A percentile compares a stretch with the other conserved stretches of the same genome.
Conservation (phyloP, 179 eudicot species). For the Silene vulgaris region DNA sequence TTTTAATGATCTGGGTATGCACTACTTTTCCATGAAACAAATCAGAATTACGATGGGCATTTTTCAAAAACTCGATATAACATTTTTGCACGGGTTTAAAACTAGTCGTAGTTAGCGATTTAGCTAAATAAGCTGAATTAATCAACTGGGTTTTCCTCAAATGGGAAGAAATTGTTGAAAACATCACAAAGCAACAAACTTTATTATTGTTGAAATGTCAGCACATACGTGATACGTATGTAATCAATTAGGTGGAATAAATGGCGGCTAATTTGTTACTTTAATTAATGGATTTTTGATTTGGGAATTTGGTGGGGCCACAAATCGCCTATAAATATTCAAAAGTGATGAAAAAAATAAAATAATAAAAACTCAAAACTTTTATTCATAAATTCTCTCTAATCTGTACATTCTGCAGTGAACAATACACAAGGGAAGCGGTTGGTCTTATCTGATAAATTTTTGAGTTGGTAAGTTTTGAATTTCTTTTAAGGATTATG, state of each 20-base stretch:
- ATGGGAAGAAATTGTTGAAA: not conserved
- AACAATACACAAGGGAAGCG: not conserved
- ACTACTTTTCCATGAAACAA: constrained; percentile 37
- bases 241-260: not conserved
- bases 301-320: not conserved
- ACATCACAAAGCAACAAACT: constrained; percentile 10
- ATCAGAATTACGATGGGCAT: constrained; percentile 30
- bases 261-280: not conserved
- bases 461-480: not conserved
- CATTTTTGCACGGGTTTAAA: constrained; percentile 11
- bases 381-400: not conserved
- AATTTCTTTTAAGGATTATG: too few relatives aligned
- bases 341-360: too few relatives aligned
- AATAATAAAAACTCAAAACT: not conserved
- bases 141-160: constrained; percentile 12
- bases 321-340: not conserved
- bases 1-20: constrained; percentile 47
- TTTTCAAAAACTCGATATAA: constrained; percentile 32
- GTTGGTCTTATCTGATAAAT: not conserved
- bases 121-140: not conserved
- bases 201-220: not conserved
- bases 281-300: too few relatives aligned
- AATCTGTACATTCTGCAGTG: too few relatives aligned
- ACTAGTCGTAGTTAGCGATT: not conserved
- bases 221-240: not conserved